Base-by-base conservation (phyloP, 208 protist genomes). In the Wallacemonas sp. region DNA sequence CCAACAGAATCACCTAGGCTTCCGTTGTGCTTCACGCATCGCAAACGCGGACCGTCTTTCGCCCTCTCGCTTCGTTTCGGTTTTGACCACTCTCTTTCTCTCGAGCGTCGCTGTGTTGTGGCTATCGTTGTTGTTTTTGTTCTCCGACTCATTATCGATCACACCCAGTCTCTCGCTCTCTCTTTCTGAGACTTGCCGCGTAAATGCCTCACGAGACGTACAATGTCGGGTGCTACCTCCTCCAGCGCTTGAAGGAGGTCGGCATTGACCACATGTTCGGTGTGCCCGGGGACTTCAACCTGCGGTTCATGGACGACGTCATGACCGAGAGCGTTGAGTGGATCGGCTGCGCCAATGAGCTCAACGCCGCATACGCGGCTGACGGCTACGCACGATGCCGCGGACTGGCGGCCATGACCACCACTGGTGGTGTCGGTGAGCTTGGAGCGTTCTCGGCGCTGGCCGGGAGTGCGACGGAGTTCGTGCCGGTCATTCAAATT, bases 271-370 rank as follows among this genome's bases (percentile, higher is more conserved):
- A 87, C 67, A 48, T 87, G 38, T 87, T 87, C 39, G 80, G 80
- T 55, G 76, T 83, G 19, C 80, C 80, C 21, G 80, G 80, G 44
- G 80, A 87, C 70, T 87, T 73, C 62, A 87, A 87, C 63, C 76
- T 87, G 30, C 76, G 76, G 50, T 87, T 87, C 46, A 74, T 87
- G 42, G 80, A 87, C 36, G 80, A 87, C 30, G 73, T 87, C 37
- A 81, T 78, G 71, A 21, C 62, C 10, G 68, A 82, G 59, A 57
- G 36, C n/a, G 69, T 83, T 13, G 71, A 83, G 63, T 87, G 80
- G 80, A 68, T 87, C 9, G 80, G 80, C 33, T 78, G 59, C 22
- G 73, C 80, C 1, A 87, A 87, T 50, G 80, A 87, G 68, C 69
- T 87, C 24, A 87, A 87, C 52, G 76, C 80, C 1, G 71, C 68